phyloP scores from a whole-genome alignment of 1,139 yeast genomes.

The Suhomyces choctaworum region DNA sequence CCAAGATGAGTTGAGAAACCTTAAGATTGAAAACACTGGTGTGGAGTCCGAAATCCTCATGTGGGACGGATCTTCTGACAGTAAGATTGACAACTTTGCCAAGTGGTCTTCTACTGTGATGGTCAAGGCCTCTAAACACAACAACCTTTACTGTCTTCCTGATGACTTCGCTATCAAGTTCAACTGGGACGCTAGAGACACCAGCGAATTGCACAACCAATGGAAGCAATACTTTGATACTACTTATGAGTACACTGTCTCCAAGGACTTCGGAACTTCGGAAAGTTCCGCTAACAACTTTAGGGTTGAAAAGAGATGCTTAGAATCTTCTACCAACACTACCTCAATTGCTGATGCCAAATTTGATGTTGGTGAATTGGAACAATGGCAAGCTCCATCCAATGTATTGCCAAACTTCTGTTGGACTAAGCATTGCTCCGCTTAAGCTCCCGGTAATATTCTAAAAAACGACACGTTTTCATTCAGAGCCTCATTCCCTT shows the following conservation, averaged over 20 bases:
- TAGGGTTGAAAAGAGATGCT: slow-evolving; percentile 12
- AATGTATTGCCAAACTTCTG: slow-evolving; percentile 33
- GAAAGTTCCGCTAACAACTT: slow-evolving; percentile 6
- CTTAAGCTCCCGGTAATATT: slow-evolving; percentile 4
- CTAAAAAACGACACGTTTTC: neutral
- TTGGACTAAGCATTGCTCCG: slow-evolving; percentile 20
- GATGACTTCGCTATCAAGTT: slow-evolving; percentile 28
- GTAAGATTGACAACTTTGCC: slow-evolving; percentile 24
- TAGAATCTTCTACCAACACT: slow-evolving; percentile 13
- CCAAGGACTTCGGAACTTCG: slow-evolving; percentile 14
- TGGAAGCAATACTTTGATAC: slow-evolving; percentile 23
- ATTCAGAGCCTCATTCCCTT: neutral
- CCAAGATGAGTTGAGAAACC: slow-evolving; percentile 22
- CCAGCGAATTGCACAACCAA: slow-evolving; percentile 16
- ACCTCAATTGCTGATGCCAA: slow-evolving; percentile 18
- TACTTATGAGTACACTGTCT: slow-evolving; percentile 19
- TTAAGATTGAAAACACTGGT: slow-evolving; percentile 14
- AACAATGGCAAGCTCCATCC: slow-evolving; percentile 19
- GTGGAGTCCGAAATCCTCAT: slow-evolving; percentile 14
- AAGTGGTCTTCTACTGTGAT: slow-evolving; percentile 23
- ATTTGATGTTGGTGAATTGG: slow-evolving; percentile 19
- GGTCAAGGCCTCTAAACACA: slow-evolving; percentile 26
- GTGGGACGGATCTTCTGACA: slow-evolving; percentile 21
- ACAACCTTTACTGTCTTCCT: slow-evolving; percentile 34
- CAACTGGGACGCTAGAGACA: slow-evolving; percentile 19